Evolutionary conservation across 345 rosid genomes (phyloP).

Genomic region (Bruguiera parviflora): DNA sequence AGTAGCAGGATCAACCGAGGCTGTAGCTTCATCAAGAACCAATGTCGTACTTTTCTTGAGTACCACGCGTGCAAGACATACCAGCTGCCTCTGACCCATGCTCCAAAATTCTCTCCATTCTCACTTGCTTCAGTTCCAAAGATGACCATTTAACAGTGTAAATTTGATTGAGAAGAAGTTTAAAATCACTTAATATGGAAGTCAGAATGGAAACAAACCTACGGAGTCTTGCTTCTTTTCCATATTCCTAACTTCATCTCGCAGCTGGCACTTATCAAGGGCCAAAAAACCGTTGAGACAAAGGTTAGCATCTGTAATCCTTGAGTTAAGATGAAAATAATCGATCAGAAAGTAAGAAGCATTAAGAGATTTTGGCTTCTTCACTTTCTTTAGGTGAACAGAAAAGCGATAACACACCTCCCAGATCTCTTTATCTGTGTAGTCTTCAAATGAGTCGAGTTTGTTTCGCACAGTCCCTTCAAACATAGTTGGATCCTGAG

Average conservation of each 20-base stretch:
- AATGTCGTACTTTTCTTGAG: conserved; percentile 72
- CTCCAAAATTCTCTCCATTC: conserved; percentile 96
- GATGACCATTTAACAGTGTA: neutral
- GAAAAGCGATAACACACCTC: conserved; percentile 45
- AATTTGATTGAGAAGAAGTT: neutral
- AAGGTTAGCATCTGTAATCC: conserved; percentile 29
- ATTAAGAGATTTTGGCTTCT: neutral
- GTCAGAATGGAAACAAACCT: conserved; percentile 23
- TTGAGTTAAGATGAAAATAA: too few species aligned
- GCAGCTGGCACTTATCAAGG: conserved; percentile 85
- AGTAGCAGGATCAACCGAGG: conserved; percentile 82
- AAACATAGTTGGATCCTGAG: conserved; percentile 72
- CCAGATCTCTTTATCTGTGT: conserved; percentile 67
- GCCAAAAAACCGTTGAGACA: conserved; percentile 46
- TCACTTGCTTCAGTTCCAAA: conserved; percentile 52
- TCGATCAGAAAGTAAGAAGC: too few species aligned
- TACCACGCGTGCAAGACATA: conserved; percentile 76
- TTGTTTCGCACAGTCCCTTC: conserved; percentile 58
- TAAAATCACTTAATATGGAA: neutral
- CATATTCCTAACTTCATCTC: conserved; percentile 78
- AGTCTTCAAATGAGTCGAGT: conserved; percentile 58
- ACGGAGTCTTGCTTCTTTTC: conserved; percentile 61
- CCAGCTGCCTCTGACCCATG: conserved; percentile 84
- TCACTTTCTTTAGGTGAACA: too few species aligned
- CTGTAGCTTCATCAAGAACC: conserved; percentile 88